Evolutionary conservation across 2,329 filamentous ascomycete genomes (phyloP).

Genomic region (Fusarium musae): DNA sequence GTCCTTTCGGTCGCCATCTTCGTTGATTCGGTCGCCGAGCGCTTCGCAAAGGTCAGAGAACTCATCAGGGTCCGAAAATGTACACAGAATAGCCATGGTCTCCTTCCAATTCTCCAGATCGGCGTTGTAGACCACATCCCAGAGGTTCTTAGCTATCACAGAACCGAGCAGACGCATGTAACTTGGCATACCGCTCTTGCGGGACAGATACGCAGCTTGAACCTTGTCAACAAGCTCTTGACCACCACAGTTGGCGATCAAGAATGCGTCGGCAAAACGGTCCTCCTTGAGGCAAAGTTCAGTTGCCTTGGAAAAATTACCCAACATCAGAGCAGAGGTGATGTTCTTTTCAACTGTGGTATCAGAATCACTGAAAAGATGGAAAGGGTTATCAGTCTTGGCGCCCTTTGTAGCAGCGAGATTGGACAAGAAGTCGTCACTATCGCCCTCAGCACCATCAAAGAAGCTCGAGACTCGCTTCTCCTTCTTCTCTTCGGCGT

Average conservation of each 20-base stretch:
- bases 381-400: conserved; percentile 94
- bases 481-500: conserved; percentile 57
- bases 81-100: conserved; percentile 94
- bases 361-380: conserved; percentile 86
- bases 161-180: conserved; percentile 91
- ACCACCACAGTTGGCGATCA: conserved; percentile 96
- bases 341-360: conserved; percentile 85
- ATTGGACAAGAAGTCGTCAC: conserved; percentile 87
- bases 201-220: conserved; percentile 88
- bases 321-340: conserved; percentile 87
- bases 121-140: conserved; percentile 98
- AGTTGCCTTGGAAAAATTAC: conserved; percentile 89
- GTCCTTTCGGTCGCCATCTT: conserved; percentile 82
- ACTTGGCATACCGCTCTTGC: conserved; percentile 84
- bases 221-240: conserved; percentile 95
- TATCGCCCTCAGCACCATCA: conserved; percentile 71
- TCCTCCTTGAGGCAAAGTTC: conserved; percentile 90
- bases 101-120: conserved; percentile 96
- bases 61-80: conserved; percentile 89
- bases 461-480: conserved; percentile 84
- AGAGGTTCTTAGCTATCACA: conserved; percentile 94
- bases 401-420: conserved; percentile 89
- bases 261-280: conserved; percentile 93
- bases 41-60: conserved; percentile 96
- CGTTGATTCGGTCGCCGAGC: conserved; percentile 88